Evolutionary conservation across 306 rosid genomes (phyloP).

Genomic region (Quercus ilex): DNA sequence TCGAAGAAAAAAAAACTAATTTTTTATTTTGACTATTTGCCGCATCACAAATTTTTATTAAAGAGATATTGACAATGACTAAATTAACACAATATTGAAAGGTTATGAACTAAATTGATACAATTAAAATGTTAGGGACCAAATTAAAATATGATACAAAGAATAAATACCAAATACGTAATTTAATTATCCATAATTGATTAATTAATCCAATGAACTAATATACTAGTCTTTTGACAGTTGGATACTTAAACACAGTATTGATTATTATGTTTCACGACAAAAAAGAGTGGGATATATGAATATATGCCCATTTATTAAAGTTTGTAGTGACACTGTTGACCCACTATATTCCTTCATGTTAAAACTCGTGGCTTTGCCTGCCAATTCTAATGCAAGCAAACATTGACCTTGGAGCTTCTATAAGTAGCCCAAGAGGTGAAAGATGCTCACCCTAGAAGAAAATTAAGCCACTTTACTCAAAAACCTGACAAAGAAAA

Average conservation of each 20-base stretch:
- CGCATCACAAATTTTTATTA: rapidly evolving
- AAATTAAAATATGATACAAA: too few relatives aligned
- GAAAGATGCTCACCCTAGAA: constrained; percentile 11
- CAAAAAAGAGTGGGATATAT: constrained; percentile 34
- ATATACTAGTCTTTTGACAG: too few relatives aligned
- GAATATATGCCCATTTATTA: constrained; percentile 18
- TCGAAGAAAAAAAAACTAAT: too few relatives aligned
- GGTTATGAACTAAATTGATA: too few relatives aligned
- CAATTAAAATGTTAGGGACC: too few relatives aligned
- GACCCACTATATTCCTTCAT: constrained; percentile 24
- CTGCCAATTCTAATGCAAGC: constrained; percentile 10
- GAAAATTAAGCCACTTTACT: neutral
- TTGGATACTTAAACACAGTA: too few relatives aligned
- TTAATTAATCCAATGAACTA: too few relatives aligned
- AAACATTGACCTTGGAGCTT: constrained; percentile 25
- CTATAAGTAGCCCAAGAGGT: constrained; percentile 24
- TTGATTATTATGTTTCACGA: neutral
- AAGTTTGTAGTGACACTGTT: constrained; percentile 8
- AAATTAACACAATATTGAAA: too few relatives aligned
- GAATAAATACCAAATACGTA: too few relatives aligned
- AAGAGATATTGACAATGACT: too few relatives aligned
- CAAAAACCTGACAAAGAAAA: neutral
- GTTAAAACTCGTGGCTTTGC: constrained; percentile 26
- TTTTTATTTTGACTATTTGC: too few relatives aligned
- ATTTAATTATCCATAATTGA: too few relatives aligned